Evolutionary conservation across 2,329 filamentous ascomycete species (phyloP), one percentile per base, ranked within the genome.

Genomic region (Byssothecium circinans): DNA sequence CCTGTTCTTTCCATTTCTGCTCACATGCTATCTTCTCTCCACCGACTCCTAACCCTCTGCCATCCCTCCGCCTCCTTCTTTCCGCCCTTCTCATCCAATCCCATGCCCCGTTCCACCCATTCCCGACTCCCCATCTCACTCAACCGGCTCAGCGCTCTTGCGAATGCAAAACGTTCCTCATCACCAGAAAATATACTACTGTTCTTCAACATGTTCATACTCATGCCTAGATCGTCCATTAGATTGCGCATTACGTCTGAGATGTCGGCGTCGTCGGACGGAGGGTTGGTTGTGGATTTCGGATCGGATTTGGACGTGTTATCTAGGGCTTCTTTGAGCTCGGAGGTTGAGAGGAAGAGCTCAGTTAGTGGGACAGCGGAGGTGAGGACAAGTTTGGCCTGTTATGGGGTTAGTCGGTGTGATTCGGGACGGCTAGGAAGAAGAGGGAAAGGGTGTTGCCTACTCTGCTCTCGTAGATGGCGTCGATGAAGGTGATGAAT

Each of bases 401-500:
- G 82, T 20, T 10, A 22, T 1, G 5, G 25, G 41, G 32, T 48
- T 49, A 52, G 38, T 44, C n/a, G n/a, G n/a, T n/a, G n/a, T n/a
- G n/a, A n/a, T n/a, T n/a, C n/a, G n/a, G n/a, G n/a, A n/a, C n/a
- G n/a, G n/a, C n/a, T n/a, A n/a, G n/a, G n/a, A 32, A 32, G 8
- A 11, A 5, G 11, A 23, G 36, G 36, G 23, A 39, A 25, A 23
- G 23, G 25, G 14, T 20, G 25, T 11, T 5, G 14, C 75, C 49
- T 67, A 82, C 80, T 59, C 79, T 72, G 54, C 74, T 78, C 72
- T 99, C 94, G 67, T 99, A 99, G 4, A 96, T 87, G 5, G 94
- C 92, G 68, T 99, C 94, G 56, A 99, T 89, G 61, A 99, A 96
- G 0, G 92, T 99, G 69, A 99, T 99, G 72, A 99, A 96, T 4